Evolutionary conservation across 140 eudicot genomes (phyloP), one percentile per base, ranked within the genome.

Genomic region (Ambrosia hybrid): DNA sequence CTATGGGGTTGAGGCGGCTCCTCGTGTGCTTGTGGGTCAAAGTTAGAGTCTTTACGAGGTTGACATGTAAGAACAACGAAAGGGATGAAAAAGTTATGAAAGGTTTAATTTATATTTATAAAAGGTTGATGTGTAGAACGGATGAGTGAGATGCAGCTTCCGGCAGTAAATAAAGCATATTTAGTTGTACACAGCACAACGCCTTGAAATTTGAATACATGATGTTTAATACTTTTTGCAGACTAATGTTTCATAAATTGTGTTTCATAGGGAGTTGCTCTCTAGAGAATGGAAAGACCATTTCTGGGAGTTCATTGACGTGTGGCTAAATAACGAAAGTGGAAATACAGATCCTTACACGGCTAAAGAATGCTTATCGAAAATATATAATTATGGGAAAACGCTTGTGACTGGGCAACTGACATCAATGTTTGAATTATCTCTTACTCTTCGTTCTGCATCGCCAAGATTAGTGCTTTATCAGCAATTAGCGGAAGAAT

Each of bases 361-460:
- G 14, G 99, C 99, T 12, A 88, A 83, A 86, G 89, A 86, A 73
- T 94, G 99, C 85, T 71, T 94, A 67, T 84, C 67, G 81, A 84
- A 81, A 86, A 88, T 94, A 45, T 60, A 75, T 70, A 72, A 83
- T 41, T 83, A 75, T 83, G 99, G 97, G 57, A 84, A 81, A 75
- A 83, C 90, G 63, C 82, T 90, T 62, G 71, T 90, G 71, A 84
- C 87, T 38, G 95, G 90, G 74, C 89, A 81, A 65, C 71, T 90
- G 73, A 80, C 90, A 61, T 79, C 99, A 4, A 38, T 88, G 53
- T 94, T 88, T 73, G 99, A 90, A 57, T 83, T 90, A 66, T 88
- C 99, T 65, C 96, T 94, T 12, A 86, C 91, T 52, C 97, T 94
- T 77, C 90, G 99, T 55, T 94, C 99, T 75, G 83, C 99, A 79